These are phyloP conservation scores for Mitragyna speciosa DNA, from an alignment of 257 asterid genomes.

Conservation along the genomic window DNA sequence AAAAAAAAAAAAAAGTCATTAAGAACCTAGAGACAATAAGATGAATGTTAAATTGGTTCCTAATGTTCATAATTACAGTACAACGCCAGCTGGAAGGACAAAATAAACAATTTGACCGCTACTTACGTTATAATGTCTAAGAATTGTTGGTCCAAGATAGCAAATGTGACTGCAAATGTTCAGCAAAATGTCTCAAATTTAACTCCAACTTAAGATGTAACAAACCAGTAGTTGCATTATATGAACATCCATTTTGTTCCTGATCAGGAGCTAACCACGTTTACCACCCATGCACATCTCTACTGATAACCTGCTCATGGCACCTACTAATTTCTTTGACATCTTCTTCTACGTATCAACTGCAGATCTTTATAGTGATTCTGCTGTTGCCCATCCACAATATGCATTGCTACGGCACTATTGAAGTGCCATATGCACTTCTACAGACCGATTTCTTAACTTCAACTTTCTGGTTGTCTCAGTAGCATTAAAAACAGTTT, in stretches of 20 bases:
- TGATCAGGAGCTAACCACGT: background rate
- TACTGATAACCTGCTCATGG: background rate
- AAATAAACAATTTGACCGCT: no score
- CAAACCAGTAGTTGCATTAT: background rate
- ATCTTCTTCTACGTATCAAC: background rate
- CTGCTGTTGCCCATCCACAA: background rate
- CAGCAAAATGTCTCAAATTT: background rate
- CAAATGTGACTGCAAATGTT: background rate
- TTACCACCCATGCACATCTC: background rate
- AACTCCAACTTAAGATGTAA: background rate
- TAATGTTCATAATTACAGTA: background rate
- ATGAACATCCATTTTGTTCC: background rate
- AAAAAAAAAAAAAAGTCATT: no score
- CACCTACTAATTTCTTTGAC: background rate
- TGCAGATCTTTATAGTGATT: background rate
- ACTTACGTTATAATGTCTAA: background rate
- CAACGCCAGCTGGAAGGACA: background rate
- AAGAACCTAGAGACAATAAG: no score
- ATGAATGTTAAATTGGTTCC: background rate
- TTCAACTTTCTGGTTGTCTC: constrained; percentile 6
- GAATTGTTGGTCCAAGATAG: no score
- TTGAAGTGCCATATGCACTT: background rate
- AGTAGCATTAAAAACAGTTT: background rate
- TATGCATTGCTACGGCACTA: background rate
- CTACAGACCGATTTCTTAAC: constrained; percentile 7